Evolutionary conservation across 495 filamentous ascomycete species (phyloP).

Genomic region (Wilcoxina mikolae): DNA sequence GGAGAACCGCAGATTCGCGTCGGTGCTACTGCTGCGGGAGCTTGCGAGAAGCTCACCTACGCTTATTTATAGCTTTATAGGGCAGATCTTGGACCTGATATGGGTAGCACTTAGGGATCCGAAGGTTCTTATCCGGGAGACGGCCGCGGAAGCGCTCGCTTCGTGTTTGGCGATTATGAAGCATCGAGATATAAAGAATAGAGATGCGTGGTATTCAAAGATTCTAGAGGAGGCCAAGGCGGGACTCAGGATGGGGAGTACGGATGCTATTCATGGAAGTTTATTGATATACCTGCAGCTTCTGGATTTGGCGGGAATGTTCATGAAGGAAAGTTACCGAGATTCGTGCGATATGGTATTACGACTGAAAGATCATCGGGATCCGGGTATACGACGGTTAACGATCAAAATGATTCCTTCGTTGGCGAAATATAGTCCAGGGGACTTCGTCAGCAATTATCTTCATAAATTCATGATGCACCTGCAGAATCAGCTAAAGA

Average conservation of each 20-base stretch:
- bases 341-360: slow-evolving; percentile 85
- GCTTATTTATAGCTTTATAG: slow-evolving; percentile 79
- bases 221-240: slow-evolving; percentile 69
- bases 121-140: slow-evolving; percentile 79
- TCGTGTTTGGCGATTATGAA: slow-evolving; percentile 89
- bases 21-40: slow-evolving; percentile 78
- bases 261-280: slow-evolving; percentile 81
- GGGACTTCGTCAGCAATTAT: slow-evolving; percentile 66
- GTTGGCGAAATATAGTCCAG: slow-evolving; percentile 79
- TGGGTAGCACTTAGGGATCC: slow-evolving; percentile 86
- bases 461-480: slow-evolving; percentile 95
- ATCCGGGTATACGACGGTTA: slow-evolving; percentile 69
- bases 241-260: slow-evolving; percentile 61
- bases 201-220: slow-evolving; percentile 69
- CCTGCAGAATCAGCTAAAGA: slow-evolving; percentile 86
- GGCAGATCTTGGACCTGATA: slow-evolving; percentile 80
- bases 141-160: slow-evolving; percentile 75
- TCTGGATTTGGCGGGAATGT: slow-evolving; percentile 88
- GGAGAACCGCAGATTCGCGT: slow-evolving; percentile 80
- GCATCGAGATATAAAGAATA: slow-evolving; percentile 69
- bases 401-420: slow-evolving; percentile 81
- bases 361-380: slow-evolving; percentile 78
- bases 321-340: slow-evolving; percentile 80
- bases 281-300: slow-evolving; percentile 82
- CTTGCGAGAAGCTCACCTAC: slow-evolving; percentile 83